phyloP scores from a whole-genome alignment of 148 eudicot species.

The Polygonum aviculare region DNA sequence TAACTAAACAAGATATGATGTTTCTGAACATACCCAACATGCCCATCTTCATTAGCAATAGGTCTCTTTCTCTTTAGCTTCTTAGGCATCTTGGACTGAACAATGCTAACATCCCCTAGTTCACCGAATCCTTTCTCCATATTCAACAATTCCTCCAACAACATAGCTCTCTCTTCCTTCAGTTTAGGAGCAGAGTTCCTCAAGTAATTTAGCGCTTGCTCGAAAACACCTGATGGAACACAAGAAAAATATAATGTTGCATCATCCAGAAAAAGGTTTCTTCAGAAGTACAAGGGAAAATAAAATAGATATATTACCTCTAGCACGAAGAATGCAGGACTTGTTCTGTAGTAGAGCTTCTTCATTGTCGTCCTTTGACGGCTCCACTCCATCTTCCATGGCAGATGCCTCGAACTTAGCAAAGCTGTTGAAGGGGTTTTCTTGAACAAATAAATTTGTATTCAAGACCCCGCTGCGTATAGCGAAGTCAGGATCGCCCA shows the following conservation, averaged over 20 bases:
- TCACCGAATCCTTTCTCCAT: conserved; percentile 61
- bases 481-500: no score
- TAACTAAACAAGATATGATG: not conserved
- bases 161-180: conserved; percentile 93
- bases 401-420: conserved; percentile 88
- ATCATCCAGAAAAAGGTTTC: not conserved
- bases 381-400: conserved; percentile 36
- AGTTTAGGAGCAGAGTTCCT: conserved; percentile 73
- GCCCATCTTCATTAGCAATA: conserved; percentile 71
- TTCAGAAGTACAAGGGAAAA: not conserved
- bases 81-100: conserved; percentile 74
- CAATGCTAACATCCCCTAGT: conserved; percentile 57
- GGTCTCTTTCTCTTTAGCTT: conserved; percentile 80
- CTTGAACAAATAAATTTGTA: no score
- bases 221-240: conserved; percentile 67
- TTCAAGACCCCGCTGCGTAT: no score
- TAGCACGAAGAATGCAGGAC: conserved; percentile 48
- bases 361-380: conserved; percentile 30
- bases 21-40: conserved; percentile 42
- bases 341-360: conserved; percentile 27
- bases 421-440: no score
- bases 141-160: conserved; percentile 73
- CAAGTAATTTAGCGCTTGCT: conserved; percentile 63
- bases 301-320: conserved; percentile 42
- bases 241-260: not conserved